Base-by-base conservation (phyloP, 139 green algal species). In the Yamagishiella unicocca region DNA sequence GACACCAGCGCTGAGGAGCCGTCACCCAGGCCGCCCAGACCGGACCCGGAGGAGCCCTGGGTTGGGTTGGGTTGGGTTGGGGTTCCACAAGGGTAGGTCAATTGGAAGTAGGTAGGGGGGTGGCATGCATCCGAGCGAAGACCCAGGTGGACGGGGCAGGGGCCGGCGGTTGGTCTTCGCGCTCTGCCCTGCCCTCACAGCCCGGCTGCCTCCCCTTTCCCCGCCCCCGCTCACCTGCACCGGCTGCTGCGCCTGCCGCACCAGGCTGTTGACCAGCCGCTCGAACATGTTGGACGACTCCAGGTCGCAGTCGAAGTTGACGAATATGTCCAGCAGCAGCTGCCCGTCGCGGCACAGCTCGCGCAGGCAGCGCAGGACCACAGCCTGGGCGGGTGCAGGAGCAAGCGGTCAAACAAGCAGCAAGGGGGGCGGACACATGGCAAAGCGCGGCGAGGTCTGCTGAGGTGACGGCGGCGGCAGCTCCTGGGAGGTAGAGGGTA, bases 281-380 rank as follows among this genome's bases (percentile, higher is more conserved):
- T 98, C 97, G 85, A 98, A 98, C 33, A 99, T 88, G 92, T 98
- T 98, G 54, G 91, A 92, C 38, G 91, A 93, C 74, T 98, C 95
- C 45, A 98, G 81, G 90, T 99, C 97, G 87, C 97, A 99, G 90
- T 99, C 97, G 74, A 97, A 99, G 92, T 99, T 99, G 81, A 98
- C 96, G 91, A 98, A 99, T 35, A 99, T 88, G 92, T 99, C 97
- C 72, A 98, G 95, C 68, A 99, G 91, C 84, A 99, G 92, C 92
- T 99, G 97, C 27, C 97, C 96, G 76, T 98, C 96, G 24, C 89
- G 80, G 87, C 94, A 98, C 46, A 87, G 66, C 76, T 93, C 86
- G 5, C 87, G 87, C 25, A 93, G 71, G 76, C 70, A 89, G 50
- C 90, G 91, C 76, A 97, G 92, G 33, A 93, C 94, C 53, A 96